Conservation (phyloP, 768 basidiomycete genomes). For the Rhizopogon vinicolor region DNA sequence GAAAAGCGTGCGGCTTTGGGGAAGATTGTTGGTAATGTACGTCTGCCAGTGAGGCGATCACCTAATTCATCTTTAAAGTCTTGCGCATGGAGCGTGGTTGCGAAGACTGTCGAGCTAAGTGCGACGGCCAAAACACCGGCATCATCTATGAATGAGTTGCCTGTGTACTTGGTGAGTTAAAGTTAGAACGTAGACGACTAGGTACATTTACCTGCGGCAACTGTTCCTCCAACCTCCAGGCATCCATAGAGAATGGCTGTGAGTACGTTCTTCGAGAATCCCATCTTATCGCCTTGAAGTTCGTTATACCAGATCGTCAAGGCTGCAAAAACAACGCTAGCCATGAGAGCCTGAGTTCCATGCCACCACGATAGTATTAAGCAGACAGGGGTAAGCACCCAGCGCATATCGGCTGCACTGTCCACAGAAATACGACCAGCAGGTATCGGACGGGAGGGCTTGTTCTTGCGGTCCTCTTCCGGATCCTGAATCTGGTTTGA, state of each 20-base stretch:
- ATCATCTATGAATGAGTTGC: conserved; percentile 14
- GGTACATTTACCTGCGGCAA: conserved; percentile 29
- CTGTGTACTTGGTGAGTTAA: conserved; percentile 15
- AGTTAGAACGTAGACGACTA: not conserved
- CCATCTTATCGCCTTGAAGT: conserved; percentile 30
- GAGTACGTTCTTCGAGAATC: conserved; percentile 33
- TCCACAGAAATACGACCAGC: conserved; percentile 32
- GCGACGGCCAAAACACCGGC: conserved; percentile 27
- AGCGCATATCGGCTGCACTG: conserved; percentile 30
- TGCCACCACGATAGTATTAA: conserved; percentile 25
- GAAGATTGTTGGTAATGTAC: conserved; percentile 40
- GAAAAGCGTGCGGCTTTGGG: conserved; percentile 32
- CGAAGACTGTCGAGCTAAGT: conserved; percentile 33
- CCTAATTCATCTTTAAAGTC: conserved; percentile 45
- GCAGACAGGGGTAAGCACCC: conserved; percentile 29
- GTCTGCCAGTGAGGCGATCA: conserved; percentile 33
- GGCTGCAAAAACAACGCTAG: conserved; percentile 26
- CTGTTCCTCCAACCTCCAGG: conserved; percentile 33
- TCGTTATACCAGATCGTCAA: conserved; percentile 37
- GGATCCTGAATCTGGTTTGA: conserved; percentile 34
- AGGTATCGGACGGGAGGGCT: conserved; percentile 38
- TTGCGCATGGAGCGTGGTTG: conserved; percentile 45
- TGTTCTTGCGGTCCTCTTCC: conserved; percentile 37
- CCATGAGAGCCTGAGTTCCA: conserved; percentile 25
- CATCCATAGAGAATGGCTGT: conserved; percentile 35